Evolutionary conservation across 164 flowering plant genomes (phyloP).

Genomic region (Aristolochia contorta): DNA sequence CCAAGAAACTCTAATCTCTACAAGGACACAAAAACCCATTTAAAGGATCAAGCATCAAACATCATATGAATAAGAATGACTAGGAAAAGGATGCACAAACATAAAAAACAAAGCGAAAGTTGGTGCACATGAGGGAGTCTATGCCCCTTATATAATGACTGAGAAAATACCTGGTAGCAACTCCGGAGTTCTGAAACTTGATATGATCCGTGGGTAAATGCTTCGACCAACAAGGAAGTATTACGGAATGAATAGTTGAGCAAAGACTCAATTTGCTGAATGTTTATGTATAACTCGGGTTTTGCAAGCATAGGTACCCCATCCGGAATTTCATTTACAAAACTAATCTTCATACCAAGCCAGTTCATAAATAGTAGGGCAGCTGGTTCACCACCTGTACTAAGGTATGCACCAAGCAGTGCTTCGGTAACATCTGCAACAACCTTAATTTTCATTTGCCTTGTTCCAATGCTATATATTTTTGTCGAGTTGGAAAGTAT

Average conservation of each 20-base stretch:
- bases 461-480: conserved; percentile 29
- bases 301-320: conserved; percentile 17
- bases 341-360: conserved; percentile 68
- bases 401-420: conserved; percentile 70
- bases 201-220: conserved; percentile 86
- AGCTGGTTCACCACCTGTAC: conserved; percentile 57
- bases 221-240: conserved; percentile 65
- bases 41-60: too few relatives aligned
- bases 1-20: conserved; percentile 93
- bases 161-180: conserved; percentile 64
- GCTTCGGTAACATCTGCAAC: conserved; percentile 91
- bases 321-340: conserved; percentile 21
- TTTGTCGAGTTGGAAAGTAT: conserved; percentile 18
- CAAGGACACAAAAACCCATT: not conserved
- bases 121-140: too few relatives aligned
- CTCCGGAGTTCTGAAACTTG: conserved; percentile 66
- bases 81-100: too few relatives aligned
- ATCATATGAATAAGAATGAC: too few relatives aligned
- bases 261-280: conserved; percentile 34
- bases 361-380: conserved; percentile 58
- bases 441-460: conserved; percentile 40
- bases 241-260: conserved; percentile 59
- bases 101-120: too few relatives aligned
- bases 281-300: conserved; percentile 43
- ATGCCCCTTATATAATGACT: too few relatives aligned